Conservation (phyloP, 2,329 filamentous ascomycete species). For the Monilinia laxa region DNA sequence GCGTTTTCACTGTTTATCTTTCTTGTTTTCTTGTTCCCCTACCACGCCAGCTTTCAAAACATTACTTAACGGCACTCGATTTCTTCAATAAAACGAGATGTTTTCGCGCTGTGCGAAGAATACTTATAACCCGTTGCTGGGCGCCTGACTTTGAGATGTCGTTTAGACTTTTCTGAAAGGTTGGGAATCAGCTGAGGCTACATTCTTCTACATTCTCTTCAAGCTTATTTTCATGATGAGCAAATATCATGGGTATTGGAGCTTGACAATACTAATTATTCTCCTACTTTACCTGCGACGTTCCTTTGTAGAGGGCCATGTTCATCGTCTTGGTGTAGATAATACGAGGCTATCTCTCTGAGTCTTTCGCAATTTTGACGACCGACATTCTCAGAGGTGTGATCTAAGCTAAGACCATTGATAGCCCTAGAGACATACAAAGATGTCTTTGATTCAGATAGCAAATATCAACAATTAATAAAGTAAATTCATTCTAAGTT, state of each 20-base stretch:
- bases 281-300: too few species aligned
- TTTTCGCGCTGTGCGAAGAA: slow-evolving; percentile 71
- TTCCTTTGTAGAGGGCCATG: too few species aligned
- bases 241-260: neutral
- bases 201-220: slow-evolving; percentile 40
- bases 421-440: neutral
- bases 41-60: slow-evolving; percentile 27
- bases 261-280: neutral
- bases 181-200: slow-evolving; percentile 74
- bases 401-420: too few species aligned
- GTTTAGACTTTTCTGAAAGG: slow-evolving; percentile 61
- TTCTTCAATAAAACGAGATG: slow-evolving; percentile 49
- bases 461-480: neutral
- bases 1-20: neutral
- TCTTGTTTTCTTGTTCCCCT: neutral
- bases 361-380: too few species aligned
- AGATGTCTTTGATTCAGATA: neutral
- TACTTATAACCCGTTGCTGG: slow-evolving; percentile 64
- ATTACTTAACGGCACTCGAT: slow-evolving; percentile 27
- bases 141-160: slow-evolving; percentile 67
- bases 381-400: too few species aligned
- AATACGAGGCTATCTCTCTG: too few species aligned
- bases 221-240: neutral
- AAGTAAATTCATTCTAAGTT: neutral
- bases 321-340: neutral